Conservation (phyloP, 371 early-diverging fungal species). For the Mortierella sp. region DNA sequence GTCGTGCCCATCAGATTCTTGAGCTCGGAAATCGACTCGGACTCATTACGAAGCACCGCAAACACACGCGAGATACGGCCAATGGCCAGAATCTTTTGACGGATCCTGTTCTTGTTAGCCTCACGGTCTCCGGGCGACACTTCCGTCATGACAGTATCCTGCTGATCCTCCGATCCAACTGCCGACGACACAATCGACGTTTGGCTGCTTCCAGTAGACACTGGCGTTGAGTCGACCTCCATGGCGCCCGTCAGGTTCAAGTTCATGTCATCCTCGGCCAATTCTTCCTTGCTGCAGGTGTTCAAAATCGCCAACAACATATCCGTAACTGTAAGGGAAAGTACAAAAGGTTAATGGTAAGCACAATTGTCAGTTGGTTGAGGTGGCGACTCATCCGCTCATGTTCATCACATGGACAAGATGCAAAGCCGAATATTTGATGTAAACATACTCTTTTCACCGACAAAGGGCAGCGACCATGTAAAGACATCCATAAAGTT, state of each 20-base stretch:
- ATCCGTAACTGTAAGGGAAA: slow-evolving; percentile 79
- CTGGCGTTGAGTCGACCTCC: slow-evolving; percentile 21
- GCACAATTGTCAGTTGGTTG: background rate
- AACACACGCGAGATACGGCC: slow-evolving; percentile 93
- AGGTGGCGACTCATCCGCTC: background rate
- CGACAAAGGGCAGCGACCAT: slow-evolving; percentile 98
- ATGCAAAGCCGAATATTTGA: background rate
- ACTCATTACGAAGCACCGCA: slow-evolving; percentile 89
- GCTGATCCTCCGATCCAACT: background rate
- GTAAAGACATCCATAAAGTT: slow-evolving; percentile 98
- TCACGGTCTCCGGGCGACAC: slow-evolving; percentile 23
- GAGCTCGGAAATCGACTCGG: slow-evolving; percentile 92
- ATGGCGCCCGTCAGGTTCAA: slow-evolving; percentile 23
- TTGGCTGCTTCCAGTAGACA: slow-evolving; percentile 11
- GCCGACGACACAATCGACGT: slow-evolving; percentile 11
- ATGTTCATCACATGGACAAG: background rate
- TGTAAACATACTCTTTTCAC: slow-evolving; percentile 89
- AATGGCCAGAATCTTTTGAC: slow-evolving; percentile 93
- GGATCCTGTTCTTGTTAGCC: slow-evolving; percentile 61
- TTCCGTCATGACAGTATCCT: slow-evolving; percentile 25
- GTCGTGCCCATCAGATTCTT: slow-evolving; percentile 89
- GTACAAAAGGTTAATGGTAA: background rate
- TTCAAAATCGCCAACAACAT: slow-evolving; percentile 95
- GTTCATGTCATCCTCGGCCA: slow-evolving; percentile 66
- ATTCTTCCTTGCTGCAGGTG: slow-evolving; percentile 87